Base-by-base conservation (phyloP, 768 basidiomycete species). In the Auriculariales sp. region DNA sequence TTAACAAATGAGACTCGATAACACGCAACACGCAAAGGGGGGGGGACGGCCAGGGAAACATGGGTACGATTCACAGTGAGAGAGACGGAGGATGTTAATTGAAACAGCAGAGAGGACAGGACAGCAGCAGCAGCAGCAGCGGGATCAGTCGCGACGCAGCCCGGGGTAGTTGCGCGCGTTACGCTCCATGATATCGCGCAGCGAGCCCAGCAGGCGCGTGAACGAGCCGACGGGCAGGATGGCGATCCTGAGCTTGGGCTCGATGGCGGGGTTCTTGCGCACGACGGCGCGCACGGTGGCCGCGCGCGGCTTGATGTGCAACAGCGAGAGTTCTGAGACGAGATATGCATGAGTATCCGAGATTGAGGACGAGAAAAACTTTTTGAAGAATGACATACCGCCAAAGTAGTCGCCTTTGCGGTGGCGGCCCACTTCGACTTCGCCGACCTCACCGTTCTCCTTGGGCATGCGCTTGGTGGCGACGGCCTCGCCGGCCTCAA, bases 361-460 rank as follows among this genome's bases (percentile, higher is more conserved):
- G 32, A 15, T 9, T 36, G 34, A 29, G 27, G 45, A 27, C 10
- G 48, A 4, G 14, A 34, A 33, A 3, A 44, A 31, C 22, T 2
- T 49, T 11, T n/a, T 56, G 24, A 17, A 33, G 11, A 47, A 52
- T 6, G 48, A 59, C 79, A 62, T 56, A 92, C 93, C 94, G 67
- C 94, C 94, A 68, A 99, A 99, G 71, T 98, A 99, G 62, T 99
- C 93, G 5, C 94, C 94, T 60, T 92, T 90, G 59, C 71, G 76
- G 48, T 89, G 74, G 49, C 69, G 76, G 4, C 83, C 84, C 10
- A 98, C 86, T 12, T 74, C 67, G 46, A 87, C 73, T 57, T 86
- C 81, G 25, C 70, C 72, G 61, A 67, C 61, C 42, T 76, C 71
- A 0, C 77, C 81, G 42, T 75, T 73, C 15, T 77, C 79, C 32